A percentile compares a stretch with the other conserved stretches of the same genome.
Evolutionary conservation across 768 basidiomycete species (phyloP).

Genomic region (Termitomyces sp.): DNA sequence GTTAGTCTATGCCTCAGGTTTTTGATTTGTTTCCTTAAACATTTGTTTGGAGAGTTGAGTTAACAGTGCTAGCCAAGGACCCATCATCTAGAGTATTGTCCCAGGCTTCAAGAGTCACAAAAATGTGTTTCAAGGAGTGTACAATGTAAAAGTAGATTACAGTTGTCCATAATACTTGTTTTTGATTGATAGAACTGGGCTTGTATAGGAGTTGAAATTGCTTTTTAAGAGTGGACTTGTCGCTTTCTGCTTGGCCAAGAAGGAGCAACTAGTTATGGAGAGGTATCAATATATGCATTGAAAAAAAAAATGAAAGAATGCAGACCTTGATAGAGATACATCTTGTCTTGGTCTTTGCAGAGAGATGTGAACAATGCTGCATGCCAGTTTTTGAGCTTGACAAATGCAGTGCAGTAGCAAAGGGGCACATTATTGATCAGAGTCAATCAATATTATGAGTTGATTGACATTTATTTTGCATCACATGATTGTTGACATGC

Average conservation of each 20-base stretch:
- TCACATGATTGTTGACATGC: no score
- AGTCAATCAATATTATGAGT: no score
- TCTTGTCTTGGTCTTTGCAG: no score
- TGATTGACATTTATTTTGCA: no score
- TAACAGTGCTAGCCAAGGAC: constrained; percentile 26
- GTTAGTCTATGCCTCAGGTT: constrained; percentile 54
- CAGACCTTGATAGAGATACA: constrained; percentile 69
- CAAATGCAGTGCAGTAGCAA: no score
- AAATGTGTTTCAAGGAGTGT: constrained; percentile 63
- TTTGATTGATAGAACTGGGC: constrained; percentile 61
- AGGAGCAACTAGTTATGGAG: constrained; percentile 51
- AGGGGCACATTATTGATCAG: no score
- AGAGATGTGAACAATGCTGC: no score
- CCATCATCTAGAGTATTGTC: constrained; percentile 55
- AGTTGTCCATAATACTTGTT: constrained; percentile 66
- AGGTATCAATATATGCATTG: constrained; percentile 29
- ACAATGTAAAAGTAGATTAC: constrained; percentile 76
- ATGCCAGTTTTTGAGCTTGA: no score
- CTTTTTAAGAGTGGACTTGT: constrained; percentile 72
- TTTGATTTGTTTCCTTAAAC: constrained; percentile 37
- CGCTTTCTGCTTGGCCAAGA: constrained; percentile 74
- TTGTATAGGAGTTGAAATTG: constrained; percentile 81
- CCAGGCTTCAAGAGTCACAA: constrained; percentile 55
- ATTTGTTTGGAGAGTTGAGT: constrained; percentile 20
- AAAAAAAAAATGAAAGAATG: constrained; percentile 22